phyloP scores from a whole-genome alignment of 176 grass and related monocot species.

The Triticum turgidum region DNA sequence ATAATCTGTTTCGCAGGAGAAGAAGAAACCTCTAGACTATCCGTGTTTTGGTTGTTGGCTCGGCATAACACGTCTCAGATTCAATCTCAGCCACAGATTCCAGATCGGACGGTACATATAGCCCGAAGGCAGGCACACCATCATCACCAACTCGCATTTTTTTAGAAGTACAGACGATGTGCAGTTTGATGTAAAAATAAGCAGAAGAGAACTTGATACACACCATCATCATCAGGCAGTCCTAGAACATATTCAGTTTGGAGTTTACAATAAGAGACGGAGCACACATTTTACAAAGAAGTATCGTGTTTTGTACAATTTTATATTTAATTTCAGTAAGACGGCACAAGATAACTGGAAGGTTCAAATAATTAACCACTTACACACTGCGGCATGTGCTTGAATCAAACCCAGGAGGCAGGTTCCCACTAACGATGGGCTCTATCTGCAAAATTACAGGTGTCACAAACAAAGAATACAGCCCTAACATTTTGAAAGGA shows the following conservation, averaged over 20 bases:
- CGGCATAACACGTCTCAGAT: no score
- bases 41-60: no score
- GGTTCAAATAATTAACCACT: slow-evolving; percentile 45
- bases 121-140: no score
- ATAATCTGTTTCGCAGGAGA: no score
- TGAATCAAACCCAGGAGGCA: slow-evolving; percentile 98
- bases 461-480: slow-evolving; percentile 32
- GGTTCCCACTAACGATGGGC: slow-evolving; percentile 90
- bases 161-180: no score
- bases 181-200: not conserved
- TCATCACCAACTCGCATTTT: no score
- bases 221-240: not conserved
- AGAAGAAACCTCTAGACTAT: no score
- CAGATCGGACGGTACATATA: no score
- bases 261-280: not conserved
- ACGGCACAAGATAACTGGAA: slow-evolving; percentile 25
- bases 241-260: not conserved
- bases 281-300: not conserved
- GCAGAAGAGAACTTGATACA: not conserved
- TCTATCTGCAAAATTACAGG: slow-evolving; percentile 79
- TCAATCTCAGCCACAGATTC: no score
- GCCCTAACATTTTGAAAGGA: slow-evolving; percentile 19
- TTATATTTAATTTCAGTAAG: not conserved
- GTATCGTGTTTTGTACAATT: not conserved
- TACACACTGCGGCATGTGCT: slow-evolving; percentile 97